These are phyloP conservation scores for Lasiodiplodia theobromae DNA, from an alignment of 2,329 filamentous ascomycete species.

Conservation along the genomic window DNA sequence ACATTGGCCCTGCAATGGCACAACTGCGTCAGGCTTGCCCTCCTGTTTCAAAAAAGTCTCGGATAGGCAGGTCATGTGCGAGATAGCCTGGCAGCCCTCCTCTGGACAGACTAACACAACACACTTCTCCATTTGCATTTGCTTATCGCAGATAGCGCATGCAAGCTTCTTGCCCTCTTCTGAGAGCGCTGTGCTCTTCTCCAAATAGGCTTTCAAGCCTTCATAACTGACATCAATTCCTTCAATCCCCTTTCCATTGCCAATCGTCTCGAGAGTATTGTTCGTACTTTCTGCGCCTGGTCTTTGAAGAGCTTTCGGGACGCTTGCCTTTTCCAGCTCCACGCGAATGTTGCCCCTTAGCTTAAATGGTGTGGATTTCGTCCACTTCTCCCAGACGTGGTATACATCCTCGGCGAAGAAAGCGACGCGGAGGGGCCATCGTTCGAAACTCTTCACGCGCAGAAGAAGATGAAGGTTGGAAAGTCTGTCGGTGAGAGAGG, in stretches of 20 bases:
- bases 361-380: constrained; percentile 16
- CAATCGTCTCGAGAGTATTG: constrained; percentile 34
- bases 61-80: constrained; percentile 66
- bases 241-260: constrained; percentile 44
- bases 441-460: constrained; percentile 76
- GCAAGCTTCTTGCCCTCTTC: constrained; percentile 34
- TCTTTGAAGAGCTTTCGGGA: not conserved
- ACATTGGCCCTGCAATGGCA: constrained; percentile 75
- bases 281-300: constrained; percentile 29
- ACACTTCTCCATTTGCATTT: constrained; percentile 47
- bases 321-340: constrained; percentile 55
- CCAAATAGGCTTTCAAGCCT: constrained; percentile 56
- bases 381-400: constrained; percentile 67
- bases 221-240: constrained; percentile 62
- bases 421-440: constrained; percentile 82
- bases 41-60: constrained; percentile 57
- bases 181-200: constrained; percentile 55
- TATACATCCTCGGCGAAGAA: constrained; percentile 79
- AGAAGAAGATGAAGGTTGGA: constrained; percentile 84
- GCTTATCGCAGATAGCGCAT: constrained; percentile 60
- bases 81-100: constrained; percentile 54
- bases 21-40: constrained; percentile 51
- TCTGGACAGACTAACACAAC: constrained; percentile 61
- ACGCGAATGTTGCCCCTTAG: constrained; percentile 61
- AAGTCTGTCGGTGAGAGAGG: constrained; percentile 72